A percentile compares a stretch with the other conserved stretches of the same genome.
Evolutionary conservation across 176 grass and related monocot genomes (phyloP).

Genomic region (Oryza australiensis): DNA sequence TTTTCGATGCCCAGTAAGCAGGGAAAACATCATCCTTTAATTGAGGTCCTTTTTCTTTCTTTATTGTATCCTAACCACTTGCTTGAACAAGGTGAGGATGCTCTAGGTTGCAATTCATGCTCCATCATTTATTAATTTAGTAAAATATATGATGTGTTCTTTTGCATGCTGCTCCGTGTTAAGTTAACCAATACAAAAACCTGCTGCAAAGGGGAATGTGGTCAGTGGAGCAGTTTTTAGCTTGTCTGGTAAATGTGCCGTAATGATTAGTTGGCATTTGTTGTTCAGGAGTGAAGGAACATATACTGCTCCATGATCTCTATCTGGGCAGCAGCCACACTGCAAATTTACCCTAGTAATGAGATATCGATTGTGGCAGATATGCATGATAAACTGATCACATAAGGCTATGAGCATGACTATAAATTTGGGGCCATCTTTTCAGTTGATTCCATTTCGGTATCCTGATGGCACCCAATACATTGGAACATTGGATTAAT

Average conservation of each 20-base stretch:
- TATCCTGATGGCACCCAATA: neutral
- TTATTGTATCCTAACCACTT: neutral
- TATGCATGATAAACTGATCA: neutral
- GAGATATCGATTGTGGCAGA: neutral
- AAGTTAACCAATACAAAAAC: neutral
- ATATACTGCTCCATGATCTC: neutral
- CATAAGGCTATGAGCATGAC: neutral
- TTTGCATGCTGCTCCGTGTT: neutral
- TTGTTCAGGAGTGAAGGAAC: neutral
- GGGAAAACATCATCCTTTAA: neutral
- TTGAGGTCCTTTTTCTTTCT: neutral
- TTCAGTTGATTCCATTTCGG: neutral
- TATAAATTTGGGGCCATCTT: neutral
- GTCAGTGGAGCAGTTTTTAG: neutral
- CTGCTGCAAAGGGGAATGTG: neutral
- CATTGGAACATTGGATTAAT: neutral
- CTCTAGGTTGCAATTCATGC: neutral
- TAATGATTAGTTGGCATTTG: neutral
- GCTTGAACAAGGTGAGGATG: conserved; percentile 7
- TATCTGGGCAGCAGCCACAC: neutral
- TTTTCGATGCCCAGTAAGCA: neutral
- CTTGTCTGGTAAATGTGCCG: neutral
- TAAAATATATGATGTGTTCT: neutral
- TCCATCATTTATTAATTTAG: neutral
- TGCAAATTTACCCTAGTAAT: no score